Base-by-base conservation (phyloP, 768 basidiomycete genomes). In the Tephrocybe sp. region DNA sequence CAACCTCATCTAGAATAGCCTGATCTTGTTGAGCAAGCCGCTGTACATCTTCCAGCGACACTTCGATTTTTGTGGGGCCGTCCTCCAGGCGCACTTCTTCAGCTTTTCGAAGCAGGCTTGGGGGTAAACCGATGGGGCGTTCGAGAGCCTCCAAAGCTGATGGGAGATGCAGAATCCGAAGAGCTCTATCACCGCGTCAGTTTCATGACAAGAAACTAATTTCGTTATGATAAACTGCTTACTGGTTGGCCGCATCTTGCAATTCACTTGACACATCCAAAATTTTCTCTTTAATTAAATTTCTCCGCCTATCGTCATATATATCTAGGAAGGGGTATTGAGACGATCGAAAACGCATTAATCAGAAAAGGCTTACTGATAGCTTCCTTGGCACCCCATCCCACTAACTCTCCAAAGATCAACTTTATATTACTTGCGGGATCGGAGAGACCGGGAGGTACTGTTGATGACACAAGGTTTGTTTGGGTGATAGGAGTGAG, bases 361-460 rank as follows among this genome's bases (percentile, higher is more conserved):
- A 19, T 32, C 14, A 48, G 31, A 32, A 43, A 31, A 38, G 30
- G 67, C 85, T 62, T 60, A 95, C 92, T 92, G 55, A 97, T 80
- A 2, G 96, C 95, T 51, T 90, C 79, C 50, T 85, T 82, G 0
- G 89, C 87, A n/a, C 93, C 95, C 81, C 92, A 93, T 13, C 85
- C 79, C 0, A 92, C 74, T 39, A 99, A 68, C 9, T 85, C 83
- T 3, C 77, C 81, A 61, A 97, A 93, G 30, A 94, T 70, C 17
- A 85, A 70, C 11, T 68, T 76, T 10, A 75, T 75, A n/a, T 71
- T 71, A 1, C 76, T 78, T 33, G 71, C 73, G 16, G 85, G 86
- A 60, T 91, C 80, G 13, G 64, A 63, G 33, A 93, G 62, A 2
- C 74, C 85, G 0, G 72, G 66, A 0, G 85, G 83, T 2, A 83